Conservation (phyloP, 305 asterid genomes). For the Fraxinus floribunda region DNA sequence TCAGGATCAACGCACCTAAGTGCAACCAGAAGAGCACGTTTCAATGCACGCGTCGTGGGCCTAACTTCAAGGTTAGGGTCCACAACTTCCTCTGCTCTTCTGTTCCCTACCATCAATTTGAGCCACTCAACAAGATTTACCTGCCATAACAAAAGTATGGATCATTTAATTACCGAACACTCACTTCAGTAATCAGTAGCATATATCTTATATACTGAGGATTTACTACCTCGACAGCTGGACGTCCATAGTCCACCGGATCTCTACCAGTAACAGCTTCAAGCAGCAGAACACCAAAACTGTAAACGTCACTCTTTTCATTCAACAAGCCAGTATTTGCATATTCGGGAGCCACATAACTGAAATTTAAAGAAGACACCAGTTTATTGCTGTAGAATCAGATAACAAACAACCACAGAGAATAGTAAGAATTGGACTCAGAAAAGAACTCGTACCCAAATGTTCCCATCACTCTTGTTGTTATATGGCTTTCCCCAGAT, state of each 20-base stretch:
- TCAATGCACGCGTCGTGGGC: constrained; percentile 76
- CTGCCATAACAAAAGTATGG: constrained; percentile 38
- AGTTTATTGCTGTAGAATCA: neutral
- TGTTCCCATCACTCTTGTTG: constrained; percentile 99
- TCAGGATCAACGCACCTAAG: constrained; percentile 95
- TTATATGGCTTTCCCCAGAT: constrained; percentile 91
- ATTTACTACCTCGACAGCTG: constrained; percentile 29
- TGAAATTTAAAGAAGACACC: constrained; percentile 32
- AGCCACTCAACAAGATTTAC: constrained; percentile 98
- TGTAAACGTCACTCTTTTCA: constrained; percentile 90
- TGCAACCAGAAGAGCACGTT: constrained; percentile 85
- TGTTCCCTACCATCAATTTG: constrained; percentile 86
- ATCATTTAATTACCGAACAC: neutral
- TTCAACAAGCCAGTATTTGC: constrained; percentile 92
- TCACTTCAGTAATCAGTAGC: neutral
- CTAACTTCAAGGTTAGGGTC: constrained; percentile 71
- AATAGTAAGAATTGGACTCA: neutral
- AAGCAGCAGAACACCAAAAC: constrained; percentile 85
- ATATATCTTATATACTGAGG: neutral
- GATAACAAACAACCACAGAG: neutral
- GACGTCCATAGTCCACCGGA: constrained; percentile 93
- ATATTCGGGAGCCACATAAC: constrained; percentile 97
- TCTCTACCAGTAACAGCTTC: constrained; percentile 93
- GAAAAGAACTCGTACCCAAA: constrained; percentile 62
- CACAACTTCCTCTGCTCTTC: constrained; percentile 93